These are phyloP conservation scores for Leishmania lainsoni DNA, from an alignment of 208 protist genomes.

Conservation along the genomic window DNA sequence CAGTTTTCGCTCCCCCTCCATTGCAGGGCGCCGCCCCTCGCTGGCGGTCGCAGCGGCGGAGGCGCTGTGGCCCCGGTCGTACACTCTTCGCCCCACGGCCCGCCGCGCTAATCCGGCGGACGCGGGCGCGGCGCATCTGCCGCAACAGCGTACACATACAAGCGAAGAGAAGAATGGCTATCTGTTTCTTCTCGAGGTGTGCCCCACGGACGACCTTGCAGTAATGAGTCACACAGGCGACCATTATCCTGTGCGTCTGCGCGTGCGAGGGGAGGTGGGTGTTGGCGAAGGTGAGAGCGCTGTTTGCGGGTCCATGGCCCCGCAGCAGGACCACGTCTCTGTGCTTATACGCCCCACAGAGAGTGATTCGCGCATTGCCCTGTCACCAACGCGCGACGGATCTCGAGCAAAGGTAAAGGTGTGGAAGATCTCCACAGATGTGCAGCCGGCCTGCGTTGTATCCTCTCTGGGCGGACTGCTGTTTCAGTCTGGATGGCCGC, in stretches of 20 bases:
- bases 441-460: background rate
- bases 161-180: constrained; percentile 8
- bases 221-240: background rate
- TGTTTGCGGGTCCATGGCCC: constrained; percentile 19
- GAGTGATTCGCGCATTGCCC: background rate
- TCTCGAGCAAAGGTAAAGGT: constrained; percentile 27
- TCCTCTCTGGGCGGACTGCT: background rate
- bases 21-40: background rate
- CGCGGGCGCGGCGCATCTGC: background rate
- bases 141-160: background rate
- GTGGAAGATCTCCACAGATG: constrained; percentile 13
- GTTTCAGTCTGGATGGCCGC: background rate
- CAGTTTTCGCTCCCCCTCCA: background rate
- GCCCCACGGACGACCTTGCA: constrained; percentile 4
- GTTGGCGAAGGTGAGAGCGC: constrained; percentile 29
- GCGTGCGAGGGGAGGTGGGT: constrained; percentile 16
- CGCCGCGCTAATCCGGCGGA: background rate
- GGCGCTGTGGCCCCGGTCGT: background rate
- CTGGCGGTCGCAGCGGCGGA: background rate
- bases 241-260: constrained; percentile 15
- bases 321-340: constrained; percentile 13
- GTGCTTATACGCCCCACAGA: constrained; percentile 22
- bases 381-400: background rate
- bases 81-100: background rate
- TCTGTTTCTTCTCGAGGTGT: constrained; percentile 27